Conservation (phyloP, 2,329 filamentous ascomycete genomes). For the Penicillium sp. region DNA sequence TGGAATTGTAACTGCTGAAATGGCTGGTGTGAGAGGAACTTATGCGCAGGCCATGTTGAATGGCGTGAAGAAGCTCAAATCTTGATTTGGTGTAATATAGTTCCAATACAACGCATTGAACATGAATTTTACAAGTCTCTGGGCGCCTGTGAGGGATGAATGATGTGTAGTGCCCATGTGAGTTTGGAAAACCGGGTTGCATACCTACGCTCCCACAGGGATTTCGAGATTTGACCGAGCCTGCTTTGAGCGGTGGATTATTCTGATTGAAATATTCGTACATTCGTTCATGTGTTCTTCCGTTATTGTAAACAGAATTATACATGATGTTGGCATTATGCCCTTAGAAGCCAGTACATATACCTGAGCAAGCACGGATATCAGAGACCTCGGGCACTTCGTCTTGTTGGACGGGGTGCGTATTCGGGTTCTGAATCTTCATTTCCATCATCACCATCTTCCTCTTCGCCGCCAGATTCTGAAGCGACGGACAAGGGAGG, state of each 20-base stretch:
- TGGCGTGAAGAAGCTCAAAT: not conserved
- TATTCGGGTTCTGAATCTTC: conserved; percentile 21
- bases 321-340: too few species aligned
- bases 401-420: conserved; percentile 21
- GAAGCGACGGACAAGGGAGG: conserved; percentile 16
- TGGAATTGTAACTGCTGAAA: conserved; percentile 60
- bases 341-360: too few species aligned
- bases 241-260: too few species aligned
- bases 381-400: conserved; percentile 25
- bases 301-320: not conserved
- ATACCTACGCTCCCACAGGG: too few species aligned
- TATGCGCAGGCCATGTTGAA: conserved; percentile 51
- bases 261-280: too few species aligned
- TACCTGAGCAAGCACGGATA: not conserved
- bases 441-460: conserved; percentile 8
- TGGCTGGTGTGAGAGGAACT: conserved; percentile 55
- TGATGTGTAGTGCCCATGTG: too few species aligned
- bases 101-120: too few species aligned
- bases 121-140: too few species aligned
- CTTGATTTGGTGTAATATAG: not conserved
- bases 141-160: too few species aligned
- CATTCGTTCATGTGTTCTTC: not conserved
- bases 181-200: too few species aligned
- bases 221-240: too few species aligned
- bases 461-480: conserved; percentile 8